A percentile compares a stretch with the other conserved stretches of the same genome.
phyloP scores from a whole-genome alignment of 345 rosid species.

The Bretschneidera sinensis region DNA sequence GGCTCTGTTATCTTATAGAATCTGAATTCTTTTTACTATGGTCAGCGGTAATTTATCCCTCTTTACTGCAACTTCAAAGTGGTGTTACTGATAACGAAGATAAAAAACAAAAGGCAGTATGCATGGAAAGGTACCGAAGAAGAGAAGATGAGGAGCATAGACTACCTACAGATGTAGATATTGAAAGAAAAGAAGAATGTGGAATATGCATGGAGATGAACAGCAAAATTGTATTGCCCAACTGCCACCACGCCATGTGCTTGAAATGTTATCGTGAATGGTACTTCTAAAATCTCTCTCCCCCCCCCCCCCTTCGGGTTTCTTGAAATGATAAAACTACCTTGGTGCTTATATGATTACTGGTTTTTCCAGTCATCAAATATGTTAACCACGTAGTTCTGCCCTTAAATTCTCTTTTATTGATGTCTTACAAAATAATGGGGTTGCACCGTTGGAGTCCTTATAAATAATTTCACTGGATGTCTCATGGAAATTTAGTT shows the following conservation, averaged over 20 bases:
- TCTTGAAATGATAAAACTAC: neutral
- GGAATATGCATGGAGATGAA: slow-evolving; percentile 70
- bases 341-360: neutral
- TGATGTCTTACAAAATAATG: no score
- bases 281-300: slow-evolving; percentile 23
- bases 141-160: slow-evolving; percentile 39
- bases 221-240: slow-evolving; percentile 54
- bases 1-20: slow-evolving; percentile 5
- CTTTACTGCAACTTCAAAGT: slow-evolving; percentile 51
- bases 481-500: no score
- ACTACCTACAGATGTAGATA: slow-evolving; percentile 29
- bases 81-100: slow-evolving; percentile 59
- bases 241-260: slow-evolving; percentile 66
- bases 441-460: no score
- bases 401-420: no score
- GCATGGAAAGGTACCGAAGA: slow-evolving; percentile 51
- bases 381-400: no score
- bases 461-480: no score
- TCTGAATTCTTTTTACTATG: slow-evolving; percentile 8
- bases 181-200: slow-evolving; percentile 66
- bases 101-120: slow-evolving; percentile 47
- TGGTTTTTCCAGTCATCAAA: neutral
- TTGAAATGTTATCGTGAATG: slow-evolving; percentile 64
- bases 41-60: slow-evolving; percentile 64
- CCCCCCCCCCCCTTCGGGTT: slow-evolving; percentile 1